Base-by-base conservation (phyloP, 2,329 filamentous ascomycete species). In the Alternaria burnsii region DNA sequence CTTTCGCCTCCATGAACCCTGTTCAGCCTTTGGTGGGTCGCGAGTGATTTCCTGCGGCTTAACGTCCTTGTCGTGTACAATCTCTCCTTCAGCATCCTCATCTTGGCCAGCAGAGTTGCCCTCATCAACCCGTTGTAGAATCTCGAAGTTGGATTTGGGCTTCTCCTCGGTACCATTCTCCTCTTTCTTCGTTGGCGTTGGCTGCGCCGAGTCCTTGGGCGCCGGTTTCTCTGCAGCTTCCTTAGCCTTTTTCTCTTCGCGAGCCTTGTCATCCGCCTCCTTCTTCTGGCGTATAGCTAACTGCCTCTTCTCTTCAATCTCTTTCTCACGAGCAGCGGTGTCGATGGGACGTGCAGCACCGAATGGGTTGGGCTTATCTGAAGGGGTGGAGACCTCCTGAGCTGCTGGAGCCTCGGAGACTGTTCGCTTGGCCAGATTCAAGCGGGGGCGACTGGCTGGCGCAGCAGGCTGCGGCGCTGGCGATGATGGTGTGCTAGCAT, bases 311-410 rank as follows among this genome's bases (percentile, higher is more conserved):
- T 97, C 93, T 73, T 96, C 94, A 59, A 99, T 89, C 78, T 96
- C 90, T 71, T 89, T 90, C 82, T 98, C 94, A 68, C 92, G 89
- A 14, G 93, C 87, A 46, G 92, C 91, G 47, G 94, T 98, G 80
- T 99, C 94, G 71, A 98, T 97, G 56, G 95, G 95, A 64, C 91
- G 89, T 58, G 95, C 95, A 62, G 91, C 94, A 72, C 95, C 95
- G 77, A 99, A 99, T 41, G 93, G 93, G 79, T 91, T 98, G 26
- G 93, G 87, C 84, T 97, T 98, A 72, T 95, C 91, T 18, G 77
- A 75, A 16, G 79, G 61, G 14, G 69, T 55, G 5, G 82, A 32
- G 22, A 48, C 71, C n/a, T 52, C 82, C 10, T 83, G 78, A 55
- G 75, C 76, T 16, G 84, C 74, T 11, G 88, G 83, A 24, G 88